Evolutionary conservation across 169 alveolate species (phyloP).

Genomic region (Cardiosporidium cionae): DNA sequence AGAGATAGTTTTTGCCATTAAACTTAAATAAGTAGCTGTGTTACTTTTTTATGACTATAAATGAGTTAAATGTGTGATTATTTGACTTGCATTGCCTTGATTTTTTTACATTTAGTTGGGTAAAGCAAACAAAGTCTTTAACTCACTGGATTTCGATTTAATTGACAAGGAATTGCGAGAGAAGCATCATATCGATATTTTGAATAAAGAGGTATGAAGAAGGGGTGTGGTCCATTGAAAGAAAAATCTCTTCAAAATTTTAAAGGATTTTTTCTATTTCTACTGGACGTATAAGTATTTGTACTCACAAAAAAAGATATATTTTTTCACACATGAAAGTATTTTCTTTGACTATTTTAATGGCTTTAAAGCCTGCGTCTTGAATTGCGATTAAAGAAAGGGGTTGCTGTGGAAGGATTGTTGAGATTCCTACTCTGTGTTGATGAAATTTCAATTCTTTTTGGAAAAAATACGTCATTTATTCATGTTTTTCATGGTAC

Average conservation of each 20-base stretch:
- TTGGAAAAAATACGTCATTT: background rate
- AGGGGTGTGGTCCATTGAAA: background rate
- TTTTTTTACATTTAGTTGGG: slow-evolving; percentile 18
- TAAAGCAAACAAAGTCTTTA: slow-evolving; percentile 6
- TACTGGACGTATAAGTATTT: background rate
- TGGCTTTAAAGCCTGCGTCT: no score
- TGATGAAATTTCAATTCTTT: no score
- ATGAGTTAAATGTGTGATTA: no score
- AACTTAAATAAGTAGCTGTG: no score
- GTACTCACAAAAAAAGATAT: background rate
- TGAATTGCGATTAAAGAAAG: no score
- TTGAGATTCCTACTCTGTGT: no score
- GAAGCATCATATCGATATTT: slow-evolving; percentile 26
- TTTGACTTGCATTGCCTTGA: no score
- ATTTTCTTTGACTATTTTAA: background rate
- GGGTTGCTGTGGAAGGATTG: no score
- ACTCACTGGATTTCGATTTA: slow-evolving; percentile 27
- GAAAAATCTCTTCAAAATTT: background rate
- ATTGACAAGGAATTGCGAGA: slow-evolving; percentile 13
- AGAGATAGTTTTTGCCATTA: no score
- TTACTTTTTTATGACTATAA: no score
- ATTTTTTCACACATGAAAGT: background rate
- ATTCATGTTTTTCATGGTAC: background rate
- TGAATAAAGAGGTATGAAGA: slow-evolving; percentile 13
- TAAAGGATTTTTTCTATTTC: background rate